phyloP scores from a whole-genome alignment of 1,284 basidiomycete species.

The Moesziomyces parantarcticus region DNA sequence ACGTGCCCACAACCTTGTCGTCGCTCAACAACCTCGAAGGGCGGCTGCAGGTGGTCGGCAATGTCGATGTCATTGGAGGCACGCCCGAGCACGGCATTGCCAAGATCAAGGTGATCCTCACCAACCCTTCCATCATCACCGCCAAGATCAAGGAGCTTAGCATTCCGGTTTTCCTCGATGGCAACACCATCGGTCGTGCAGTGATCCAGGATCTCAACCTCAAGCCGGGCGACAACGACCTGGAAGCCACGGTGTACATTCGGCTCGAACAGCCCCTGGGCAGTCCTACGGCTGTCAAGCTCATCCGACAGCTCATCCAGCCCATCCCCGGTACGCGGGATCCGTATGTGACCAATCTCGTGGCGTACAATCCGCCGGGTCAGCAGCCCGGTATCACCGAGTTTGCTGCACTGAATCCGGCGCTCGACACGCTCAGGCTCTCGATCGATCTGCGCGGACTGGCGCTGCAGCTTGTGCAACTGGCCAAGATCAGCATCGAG shows the following conservation, averaged over 20 bases:
- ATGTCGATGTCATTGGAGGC: constrained; percentile 31
- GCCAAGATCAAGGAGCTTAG: constrained; percentile 74
- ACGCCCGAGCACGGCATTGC: constrained; percentile 23
- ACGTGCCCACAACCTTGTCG: constrained; percentile 73
- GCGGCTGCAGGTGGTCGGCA: constrained; percentile 70
- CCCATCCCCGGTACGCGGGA: constrained; percentile 16
- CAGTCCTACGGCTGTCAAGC: constrained; percentile 72
- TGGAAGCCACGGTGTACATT: constrained; percentile 76
- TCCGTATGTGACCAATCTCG: constrained; percentile 65
- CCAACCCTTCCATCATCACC: constrained; percentile 70
- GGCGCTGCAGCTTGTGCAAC: constrained; percentile 29
- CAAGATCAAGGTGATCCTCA: constrained; percentile 12
- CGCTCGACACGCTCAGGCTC: constrained; percentile 69
- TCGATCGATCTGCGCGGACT: constrained; percentile 71
- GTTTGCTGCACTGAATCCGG: constrained; percentile 7
- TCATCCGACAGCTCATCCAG: constrained; percentile 59
- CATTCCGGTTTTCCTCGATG: constrained; percentile 74
- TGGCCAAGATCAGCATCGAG: constrained; percentile 33
- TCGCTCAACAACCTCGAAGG: constrained; percentile 67
- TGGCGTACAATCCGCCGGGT: constrained; percentile 75
- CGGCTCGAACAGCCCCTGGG: constrained; percentile 75
- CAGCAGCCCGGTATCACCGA: constrained; percentile 72
- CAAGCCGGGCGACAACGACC: constrained; percentile 73
- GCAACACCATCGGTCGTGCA: constrained; percentile 68
- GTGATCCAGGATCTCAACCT: constrained; percentile 70